Percentiles rank a stretch among this genome's conserved stretches.
Evolutionary conservation across 129 eudicot genomes (phyloP).

Genomic region (Centella asiatica): DNA sequence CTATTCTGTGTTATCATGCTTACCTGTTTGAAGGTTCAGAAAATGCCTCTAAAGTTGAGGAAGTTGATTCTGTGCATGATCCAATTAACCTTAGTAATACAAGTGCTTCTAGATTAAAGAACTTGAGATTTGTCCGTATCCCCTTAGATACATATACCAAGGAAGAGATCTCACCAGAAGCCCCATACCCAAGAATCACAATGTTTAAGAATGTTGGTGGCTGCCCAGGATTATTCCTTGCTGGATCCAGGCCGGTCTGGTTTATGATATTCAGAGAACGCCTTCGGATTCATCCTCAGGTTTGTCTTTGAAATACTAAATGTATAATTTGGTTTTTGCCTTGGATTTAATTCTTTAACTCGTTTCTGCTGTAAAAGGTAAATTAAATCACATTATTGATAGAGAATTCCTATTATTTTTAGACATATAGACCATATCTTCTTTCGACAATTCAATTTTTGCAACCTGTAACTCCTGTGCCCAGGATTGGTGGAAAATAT

Average conservation of each 20-base stretch:
- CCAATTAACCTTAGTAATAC: constrained; percentile 28
- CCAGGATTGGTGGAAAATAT: no score
- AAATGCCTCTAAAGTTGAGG: constrained; percentile 51
- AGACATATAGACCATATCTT: background rate
- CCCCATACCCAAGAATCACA: constrained; percentile 52
- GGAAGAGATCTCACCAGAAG: constrained; percentile 59
- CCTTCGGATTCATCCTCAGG: constrained; percentile 95
- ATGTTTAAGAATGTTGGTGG: constrained; percentile 84
- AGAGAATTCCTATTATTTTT: background rate
- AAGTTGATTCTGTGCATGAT: constrained; percentile 23
- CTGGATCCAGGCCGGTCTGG: constrained; percentile 94
- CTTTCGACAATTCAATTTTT: background rate
- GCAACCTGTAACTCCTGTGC: no score
- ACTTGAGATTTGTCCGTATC: constrained; percentile 73
- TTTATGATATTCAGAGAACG: constrained; percentile 92
- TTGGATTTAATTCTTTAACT: background rate
- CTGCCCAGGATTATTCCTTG: constrained; percentile 65
- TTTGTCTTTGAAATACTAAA: constrained; percentile 8
- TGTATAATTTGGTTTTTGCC: background rate
- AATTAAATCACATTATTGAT: background rate
- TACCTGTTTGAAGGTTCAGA: constrained; percentile 79
- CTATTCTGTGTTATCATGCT: constrained; percentile 93
- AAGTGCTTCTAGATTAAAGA: constrained; percentile 72
- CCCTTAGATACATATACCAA: constrained; percentile 64
- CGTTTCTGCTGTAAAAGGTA: background rate